Evolutionary conservation across 805 yeast genomes (phyloP), one percentile per base, ranked within the genome.

Genomic region (Candida glaebosa): DNA sequence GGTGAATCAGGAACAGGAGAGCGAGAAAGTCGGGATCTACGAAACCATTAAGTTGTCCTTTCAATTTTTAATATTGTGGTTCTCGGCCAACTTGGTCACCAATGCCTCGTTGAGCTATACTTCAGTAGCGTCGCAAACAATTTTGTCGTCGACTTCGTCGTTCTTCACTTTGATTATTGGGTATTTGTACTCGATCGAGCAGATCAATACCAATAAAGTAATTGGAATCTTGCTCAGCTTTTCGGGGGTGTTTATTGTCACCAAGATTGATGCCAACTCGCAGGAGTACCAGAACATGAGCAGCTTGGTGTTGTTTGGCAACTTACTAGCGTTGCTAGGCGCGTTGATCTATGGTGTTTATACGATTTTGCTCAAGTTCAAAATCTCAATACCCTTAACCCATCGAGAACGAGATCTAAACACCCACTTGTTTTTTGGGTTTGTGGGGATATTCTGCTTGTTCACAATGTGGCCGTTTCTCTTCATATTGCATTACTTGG

Each of bases 81-180:
- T 87, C 57, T 46, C 81, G 14, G 95, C 98, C 2, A 93, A 93
- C 60, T 72, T 90, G 48, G 83, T 87, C 42, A 88, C 93, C 24
- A 93, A 93, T 62, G 87, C 96, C 0, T 82, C 95, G 16, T 69
- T 93, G 39, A 76, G 84, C 18, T 93, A 84, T 61, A 93, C 99
- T 0, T 82, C 90, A 9, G 99, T 93, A 16, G 95, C 96, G 2
- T 84, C 93, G 10, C 97, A 95, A 54, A 93, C 98, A 2, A 91
- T 93, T 18, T 65, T 93, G 31, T 85, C 96, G 14, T 85, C 96
- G 28, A 90, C 98, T 0, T 84, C 95, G 4, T 86, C 96, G 5
- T 89, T 93, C 58, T 93, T 93, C 76, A 93, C 99, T 0, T 72
- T 93, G 31, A 51, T 90, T 1, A 75, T 91, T 6, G 98, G 98